Base-by-base conservation (phyloP, 208 protist species). In the Porcisia hertigi region DNA sequence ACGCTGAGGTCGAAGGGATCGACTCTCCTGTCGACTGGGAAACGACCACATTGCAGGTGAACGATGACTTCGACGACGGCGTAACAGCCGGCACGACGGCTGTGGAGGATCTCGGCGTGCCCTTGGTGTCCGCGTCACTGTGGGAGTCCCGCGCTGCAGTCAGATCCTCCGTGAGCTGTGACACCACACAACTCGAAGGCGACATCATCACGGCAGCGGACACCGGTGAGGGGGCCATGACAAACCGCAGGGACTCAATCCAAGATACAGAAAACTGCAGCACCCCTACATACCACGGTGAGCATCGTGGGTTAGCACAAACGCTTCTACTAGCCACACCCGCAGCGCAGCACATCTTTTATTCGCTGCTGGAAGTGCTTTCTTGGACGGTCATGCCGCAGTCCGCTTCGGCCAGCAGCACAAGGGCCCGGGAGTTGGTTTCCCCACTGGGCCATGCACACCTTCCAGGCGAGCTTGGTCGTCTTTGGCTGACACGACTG, bases 361-460 rank as follows among this genome's bases (percentile, higher is more conserved):
- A 83, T 52, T 90, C 89, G 1, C 57, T 93, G 3, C 60, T 93
- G n/a, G 76, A 89, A 70, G 63, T 93, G 63, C 80, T 91, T 0
- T 64, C 64, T 11, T 89, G 86, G 86, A 65, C 75, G 18, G 53
- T 20, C 4, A 55, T 43, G 30, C 39, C 63, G 30, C 59, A 66
- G 47, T 18, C 62, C n/a, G 30, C 74, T 58, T 23, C 45, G 45
- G 34, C 55, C 23, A 47, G 60, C 49, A 59, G 54, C 1, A 9
- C 60, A 16, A 34, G 45, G 11, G 18, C 34, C 7, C 30, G 0
- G 16, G 62, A 3, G 2, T 39, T 25, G 7, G 36, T 11, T 14
- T 39, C 18, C 8, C 62, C 62, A 3, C 64, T 69, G 7, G 64
- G 64, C 3, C 64, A 69, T 7, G 64, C 64, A 14, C 41, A 53